Evolutionary conservation across 2,329 filamentous ascomycete genomes (phyloP).

Genomic region (Hypoxylon sp.): DNA sequence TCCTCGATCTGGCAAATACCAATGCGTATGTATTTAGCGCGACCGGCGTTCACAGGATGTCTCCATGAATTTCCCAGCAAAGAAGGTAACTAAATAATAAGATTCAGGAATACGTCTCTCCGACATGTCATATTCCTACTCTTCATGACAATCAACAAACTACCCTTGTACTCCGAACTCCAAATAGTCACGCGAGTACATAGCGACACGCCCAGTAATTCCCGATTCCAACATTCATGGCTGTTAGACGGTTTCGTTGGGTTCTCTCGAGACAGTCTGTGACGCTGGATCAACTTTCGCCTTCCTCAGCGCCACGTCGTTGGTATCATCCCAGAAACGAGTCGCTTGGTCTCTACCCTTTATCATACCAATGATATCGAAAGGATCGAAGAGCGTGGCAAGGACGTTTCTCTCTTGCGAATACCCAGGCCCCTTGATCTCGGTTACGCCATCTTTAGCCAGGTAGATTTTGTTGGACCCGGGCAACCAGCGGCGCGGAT

Average conservation of each 20-base stretch:
- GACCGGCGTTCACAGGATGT: slow-evolving; percentile 2
- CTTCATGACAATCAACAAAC: slow-evolving; percentile 4
- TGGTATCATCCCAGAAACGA: slow-evolving; percentile 56
- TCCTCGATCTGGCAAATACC: slow-evolving; percentile 14
- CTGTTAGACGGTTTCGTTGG: slow-evolving; percentile 11
- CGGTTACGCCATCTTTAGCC: slow-evolving; percentile 63
- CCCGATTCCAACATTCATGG: not conserved
- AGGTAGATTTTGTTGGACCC: slow-evolving; percentile 65
- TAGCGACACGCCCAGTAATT: not conserved
- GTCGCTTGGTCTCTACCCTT: slow-evolving; percentile 54
- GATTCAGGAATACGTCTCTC: slow-evolving; percentile 1
- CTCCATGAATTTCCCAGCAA: not conserved
- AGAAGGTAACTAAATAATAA: not conserved
- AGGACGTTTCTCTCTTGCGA: slow-evolving; percentile 63
- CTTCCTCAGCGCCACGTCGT: slow-evolving; percentile 16
- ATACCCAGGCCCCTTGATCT: slow-evolving; percentile 65
- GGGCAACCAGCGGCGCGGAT: slow-evolving; percentile 68
- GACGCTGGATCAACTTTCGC: slow-evolving; percentile 1
- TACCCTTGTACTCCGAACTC: not conserved
- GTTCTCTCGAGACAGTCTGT: not conserved
- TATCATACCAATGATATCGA: slow-evolving; percentile 57
- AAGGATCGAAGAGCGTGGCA: slow-evolving; percentile 60
- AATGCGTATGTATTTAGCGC: not conserved
- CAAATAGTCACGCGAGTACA: not conserved
- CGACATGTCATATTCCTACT: slow-evolving; percentile 5